phyloP scores from a whole-genome alignment of 805 yeast genomes.

The Candida montana region DNA sequence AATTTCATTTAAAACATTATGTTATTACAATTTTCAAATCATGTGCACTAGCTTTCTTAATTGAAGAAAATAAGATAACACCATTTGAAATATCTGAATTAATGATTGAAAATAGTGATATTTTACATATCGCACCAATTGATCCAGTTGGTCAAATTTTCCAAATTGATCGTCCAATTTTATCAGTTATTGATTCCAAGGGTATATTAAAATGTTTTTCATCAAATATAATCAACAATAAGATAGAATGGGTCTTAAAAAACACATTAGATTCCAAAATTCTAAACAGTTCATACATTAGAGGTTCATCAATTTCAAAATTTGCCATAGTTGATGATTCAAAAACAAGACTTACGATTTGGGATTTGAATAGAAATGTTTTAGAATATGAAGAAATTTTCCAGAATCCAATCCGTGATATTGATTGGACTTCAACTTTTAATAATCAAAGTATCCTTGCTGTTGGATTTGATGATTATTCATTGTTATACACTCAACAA shows the following conservation, averaged over 20 bases:
- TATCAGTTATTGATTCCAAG: constrained; percentile 50
- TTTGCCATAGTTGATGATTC: constrained; percentile 64
- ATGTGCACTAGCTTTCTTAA: constrained; percentile 38
- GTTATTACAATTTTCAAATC: constrained; percentile 46
- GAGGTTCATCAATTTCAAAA: constrained; percentile 73
- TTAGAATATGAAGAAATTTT: constrained; percentile 52
- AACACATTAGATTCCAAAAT: constrained; percentile 53
- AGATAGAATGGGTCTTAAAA: constrained; percentile 50
- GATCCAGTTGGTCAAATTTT: constrained; percentile 52
- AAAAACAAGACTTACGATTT: constrained; percentile 54
- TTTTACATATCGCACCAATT: constrained; percentile 47
- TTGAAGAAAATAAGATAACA: constrained; percentile 20
- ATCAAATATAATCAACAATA: constrained; percentile 27
- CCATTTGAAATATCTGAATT: constrained; percentile 32
- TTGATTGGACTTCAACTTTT: constrained; percentile 82
- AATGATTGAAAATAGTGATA: constrained; percentile 32
- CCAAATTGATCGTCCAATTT: constrained; percentile 35
- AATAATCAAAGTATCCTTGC: constrained; percentile 69
- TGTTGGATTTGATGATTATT: constrained; percentile 64
- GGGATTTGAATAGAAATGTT: constrained; percentile 69
- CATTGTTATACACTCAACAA: constrained; percentile 70
- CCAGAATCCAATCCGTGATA: constrained; percentile 48
- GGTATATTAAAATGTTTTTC: constrained; percentile 49
- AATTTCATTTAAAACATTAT: constrained; percentile 34
- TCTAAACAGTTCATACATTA: constrained; percentile 43